These are phyloP conservation scores for Scheffersomyces segobiensis DNA, from an alignment of 1,139 yeast species.

Conservation along the genomic window DNA sequence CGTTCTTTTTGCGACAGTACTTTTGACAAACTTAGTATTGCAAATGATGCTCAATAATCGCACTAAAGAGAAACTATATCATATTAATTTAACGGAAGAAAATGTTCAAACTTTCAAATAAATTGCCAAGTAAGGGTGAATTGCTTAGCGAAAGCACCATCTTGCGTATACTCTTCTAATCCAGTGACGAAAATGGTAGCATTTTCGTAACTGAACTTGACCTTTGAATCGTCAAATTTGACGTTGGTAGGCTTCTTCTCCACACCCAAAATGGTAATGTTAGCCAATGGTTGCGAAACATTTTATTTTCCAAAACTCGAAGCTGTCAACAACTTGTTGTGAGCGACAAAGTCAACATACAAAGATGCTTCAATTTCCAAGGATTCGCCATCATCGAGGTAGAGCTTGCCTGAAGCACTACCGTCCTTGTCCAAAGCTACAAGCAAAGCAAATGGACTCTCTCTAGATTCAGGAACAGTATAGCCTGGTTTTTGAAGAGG, in stretches of 20 bases:
- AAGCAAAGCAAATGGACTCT: slow-evolving; percentile 27
- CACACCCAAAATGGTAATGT: slow-evolving; percentile 27
- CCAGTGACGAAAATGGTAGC: slow-evolving; percentile 16
- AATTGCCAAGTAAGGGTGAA: slow-evolving; percentile 15
- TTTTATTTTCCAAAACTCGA: slow-evolving; percentile 19
- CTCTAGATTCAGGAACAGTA: slow-evolving; percentile 27
- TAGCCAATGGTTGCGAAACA: slow-evolving; percentile 22
- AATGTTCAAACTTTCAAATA: too few species aligned
- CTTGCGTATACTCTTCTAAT: slow-evolving; percentile 12
- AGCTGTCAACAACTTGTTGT: slow-evolving; percentile 13
- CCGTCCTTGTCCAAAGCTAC: slow-evolving; percentile 25
- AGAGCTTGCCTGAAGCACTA: slow-evolving; percentile 18
- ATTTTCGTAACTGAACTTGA: slow-evolving; percentile 13
- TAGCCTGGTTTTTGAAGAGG: slow-evolving; percentile 31
- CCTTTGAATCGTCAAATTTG: slow-evolving; percentile 13
- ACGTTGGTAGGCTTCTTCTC: slow-evolving; percentile 19
- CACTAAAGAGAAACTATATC: background rate
- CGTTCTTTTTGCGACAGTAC: background rate
- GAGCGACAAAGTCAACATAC: slow-evolving; percentile 18
- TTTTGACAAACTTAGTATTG: background rate
- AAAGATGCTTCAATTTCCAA: slow-evolving; percentile 17
- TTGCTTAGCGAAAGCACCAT: slow-evolving; percentile 16
- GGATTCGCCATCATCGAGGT: slow-evolving; percentile 31
- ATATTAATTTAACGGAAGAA: background rate
- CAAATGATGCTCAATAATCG: background rate